Base-by-base conservation (phyloP, 768 basidiomycete genomes). In the Cystobasidiopsis lactophilus region DNA sequence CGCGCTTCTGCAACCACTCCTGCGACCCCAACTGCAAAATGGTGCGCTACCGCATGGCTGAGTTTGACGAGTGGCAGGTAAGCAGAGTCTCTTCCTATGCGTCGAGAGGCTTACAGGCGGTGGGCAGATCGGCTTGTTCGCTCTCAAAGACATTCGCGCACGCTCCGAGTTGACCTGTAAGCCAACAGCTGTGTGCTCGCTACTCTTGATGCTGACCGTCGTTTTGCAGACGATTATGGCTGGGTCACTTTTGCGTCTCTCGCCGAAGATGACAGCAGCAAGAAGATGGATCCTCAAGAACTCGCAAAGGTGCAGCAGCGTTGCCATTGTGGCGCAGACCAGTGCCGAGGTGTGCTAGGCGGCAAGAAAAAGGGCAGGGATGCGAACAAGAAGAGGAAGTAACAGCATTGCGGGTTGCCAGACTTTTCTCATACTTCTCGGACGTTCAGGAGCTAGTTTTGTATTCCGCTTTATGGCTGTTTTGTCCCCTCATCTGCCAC, bases 61-160 rank as follows among this genome's bases (percentile, higher is more conserved):
- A 57, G 23, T 54, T 29, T 40, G 66, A 68, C 50, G 68, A 68
- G 60, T 68, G 60, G 45, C 66, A 69, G 54, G 63, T n/a, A n/a
- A n/a, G n/a, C n/a, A n/a, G n/a, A n/a, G n/a, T n/a, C n/a, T n/a
- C n/a, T n/a, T n/a, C n/a, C n/a, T n/a, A n/a, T n/a, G n/a, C n/a
- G n/a, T n/a, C n/a, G n/a, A n/a, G n/a, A n/a, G n/a, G n/a, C n/a
- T n/a, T n/a, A n/a, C n/a, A n/a, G n/a, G n/a, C n/a, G n/a, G n/a
- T n/a, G n/a, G n/a, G n/a, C n/a, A n/a, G n/a, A n/a, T 69, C 16
- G 68, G 68, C 13, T 62, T 68, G 57, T 69, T 67, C 66, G 65
- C 67, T 3, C 38, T 60, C 30, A 58, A 61, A 40, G 64, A 69
- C 52, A 68, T 69, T 51, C 50, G 50, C 3, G 51, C 58, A 2